phyloP scores from a whole-genome alignment of 179 eudicot species.

The Silene vulgaris region DNA sequence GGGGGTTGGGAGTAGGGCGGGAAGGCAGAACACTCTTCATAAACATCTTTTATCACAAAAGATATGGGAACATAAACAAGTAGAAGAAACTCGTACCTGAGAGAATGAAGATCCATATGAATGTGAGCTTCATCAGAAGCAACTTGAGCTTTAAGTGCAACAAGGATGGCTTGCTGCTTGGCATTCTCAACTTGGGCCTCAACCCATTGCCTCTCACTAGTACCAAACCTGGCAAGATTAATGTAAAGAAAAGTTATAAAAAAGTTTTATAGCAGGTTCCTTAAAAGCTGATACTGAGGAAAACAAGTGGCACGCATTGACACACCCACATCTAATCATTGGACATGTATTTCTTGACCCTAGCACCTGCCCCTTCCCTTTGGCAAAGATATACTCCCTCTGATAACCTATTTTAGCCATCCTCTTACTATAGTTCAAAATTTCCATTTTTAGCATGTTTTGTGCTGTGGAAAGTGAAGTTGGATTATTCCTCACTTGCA shows the following conservation, averaged over 20 bases:
- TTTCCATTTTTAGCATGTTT: background rate
- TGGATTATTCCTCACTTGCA: background rate
- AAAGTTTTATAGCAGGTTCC: constrained; percentile 14
- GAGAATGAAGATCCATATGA: constrained; percentile 94
- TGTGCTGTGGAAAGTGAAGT: background rate
- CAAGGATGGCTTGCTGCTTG: constrained; percentile 87
- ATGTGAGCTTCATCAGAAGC: constrained; percentile 98
- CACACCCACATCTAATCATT: background rate
- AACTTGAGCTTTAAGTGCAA: constrained; percentile 83
- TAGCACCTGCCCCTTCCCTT: background rate
- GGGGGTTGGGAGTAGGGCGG: background rate
- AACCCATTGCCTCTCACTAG: constrained; percentile 99
- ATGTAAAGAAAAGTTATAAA: background rate
- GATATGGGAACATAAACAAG: background rate
- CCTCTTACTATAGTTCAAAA: too few species aligned
- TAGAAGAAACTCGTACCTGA: constrained; percentile 43
- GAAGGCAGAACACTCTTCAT: background rate
- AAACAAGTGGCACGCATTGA: constrained; percentile 12
- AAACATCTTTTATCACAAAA: background rate
- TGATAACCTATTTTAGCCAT: background rate
- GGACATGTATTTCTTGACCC: background rate
- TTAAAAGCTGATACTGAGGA: constrained; percentile 1
- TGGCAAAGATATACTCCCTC: background rate
- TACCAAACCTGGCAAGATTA: constrained; percentile 67
- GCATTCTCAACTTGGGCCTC: constrained; percentile 99